Evolutionary conservation across 345 rosid species (phyloP).

Genomic region (Gossypium sturtianum): DNA sequence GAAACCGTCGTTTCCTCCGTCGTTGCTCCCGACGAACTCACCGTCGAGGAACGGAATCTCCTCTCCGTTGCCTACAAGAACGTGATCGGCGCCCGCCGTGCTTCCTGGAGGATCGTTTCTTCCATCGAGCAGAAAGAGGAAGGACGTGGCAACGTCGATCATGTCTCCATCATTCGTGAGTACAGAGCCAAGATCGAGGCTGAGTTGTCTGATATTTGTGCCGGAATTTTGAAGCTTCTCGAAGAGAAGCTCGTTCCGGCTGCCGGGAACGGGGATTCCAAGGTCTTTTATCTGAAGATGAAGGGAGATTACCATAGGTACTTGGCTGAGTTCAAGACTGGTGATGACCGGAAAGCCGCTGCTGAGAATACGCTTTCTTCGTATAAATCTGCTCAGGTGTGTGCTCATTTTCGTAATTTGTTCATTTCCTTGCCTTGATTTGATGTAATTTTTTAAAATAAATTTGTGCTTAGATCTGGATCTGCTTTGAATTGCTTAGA

Average conservation of each 20-base stretch:
- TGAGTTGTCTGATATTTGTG: not conserved
- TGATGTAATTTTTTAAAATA: not conserved
- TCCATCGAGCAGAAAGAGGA: slow-evolving; percentile 2
- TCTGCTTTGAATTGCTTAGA: not conserved
- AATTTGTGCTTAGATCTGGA: not conserved
- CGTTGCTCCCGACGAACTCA: not conserved
- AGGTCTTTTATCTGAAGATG: slow-evolving; percentile 3
- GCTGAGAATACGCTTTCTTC: not conserved
- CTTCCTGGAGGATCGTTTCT: not conserved
- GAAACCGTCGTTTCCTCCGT: not conserved
- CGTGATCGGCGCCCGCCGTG: slow-evolving; percentile 5
- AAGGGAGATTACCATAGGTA: slow-evolving; percentile 3
- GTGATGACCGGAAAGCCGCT: not conserved
- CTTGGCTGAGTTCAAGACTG: slow-evolving; percentile 4
- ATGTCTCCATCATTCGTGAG: not conserved
- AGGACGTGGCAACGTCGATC: not conserved
- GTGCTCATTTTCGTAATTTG: not conserved
- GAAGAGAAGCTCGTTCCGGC: not conserved
- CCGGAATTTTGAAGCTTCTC: not conserved
- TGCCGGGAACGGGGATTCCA: not conserved
- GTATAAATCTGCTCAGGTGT: slow-evolving; percentile 1
- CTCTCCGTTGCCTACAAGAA: not conserved
- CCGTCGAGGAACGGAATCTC: not conserved
- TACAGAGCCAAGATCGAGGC: slow-evolving; percentile 3
- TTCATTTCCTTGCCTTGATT: not conserved